Conservation (phyloP, 768 basidiomycete genomes). For the Macrolepiota dolichaula region DNA sequence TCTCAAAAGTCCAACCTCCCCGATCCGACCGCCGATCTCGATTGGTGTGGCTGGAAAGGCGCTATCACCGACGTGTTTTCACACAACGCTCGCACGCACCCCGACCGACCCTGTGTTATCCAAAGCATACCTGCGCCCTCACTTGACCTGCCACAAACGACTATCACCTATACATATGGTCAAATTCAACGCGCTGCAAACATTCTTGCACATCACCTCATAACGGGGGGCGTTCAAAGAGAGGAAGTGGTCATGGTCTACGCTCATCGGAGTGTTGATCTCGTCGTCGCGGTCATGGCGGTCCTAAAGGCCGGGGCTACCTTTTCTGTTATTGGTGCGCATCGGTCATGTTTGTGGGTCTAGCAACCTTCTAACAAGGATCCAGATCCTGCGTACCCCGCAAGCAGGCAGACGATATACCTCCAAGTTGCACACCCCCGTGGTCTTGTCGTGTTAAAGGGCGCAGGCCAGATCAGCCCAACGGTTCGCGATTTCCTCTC, state of each 20-base stretch:
- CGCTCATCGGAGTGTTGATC: conserved; percentile 92
- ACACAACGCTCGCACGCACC: conserved; percentile 73
- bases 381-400: conserved; percentile 93
- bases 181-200: conserved; percentile 85
- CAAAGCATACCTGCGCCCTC: conserved; percentile 58
- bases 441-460: conserved; percentile 85
- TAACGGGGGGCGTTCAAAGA: conserved; percentile 80
- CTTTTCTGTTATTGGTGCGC: conserved; percentile 93
- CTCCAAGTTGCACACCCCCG: conserved; percentile 90
- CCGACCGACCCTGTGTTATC: conserved; percentile 85
- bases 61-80: conserved; percentile 96
- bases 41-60: conserved; percentile 98
- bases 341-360: background rate
- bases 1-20: conserved; percentile 71
- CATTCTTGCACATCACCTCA: conserved; percentile 84
- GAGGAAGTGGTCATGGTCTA: conserved; percentile 99
- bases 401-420: conserved; percentile 89
- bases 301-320: conserved; percentile 94
- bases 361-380: conserved; percentile 5
- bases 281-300: conserved; percentile 96
- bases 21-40: conserved; percentile 79
- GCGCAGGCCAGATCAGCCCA: conserved; percentile 78
- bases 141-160: conserved; percentile 43
- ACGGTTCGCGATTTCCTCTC: conserved; percentile 82
- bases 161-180: conserved; percentile 68